Evolutionary conservation across 768 basidiomycete genomes (phyloP).

Genomic region (Pulveroboletus sp.): DNA sequence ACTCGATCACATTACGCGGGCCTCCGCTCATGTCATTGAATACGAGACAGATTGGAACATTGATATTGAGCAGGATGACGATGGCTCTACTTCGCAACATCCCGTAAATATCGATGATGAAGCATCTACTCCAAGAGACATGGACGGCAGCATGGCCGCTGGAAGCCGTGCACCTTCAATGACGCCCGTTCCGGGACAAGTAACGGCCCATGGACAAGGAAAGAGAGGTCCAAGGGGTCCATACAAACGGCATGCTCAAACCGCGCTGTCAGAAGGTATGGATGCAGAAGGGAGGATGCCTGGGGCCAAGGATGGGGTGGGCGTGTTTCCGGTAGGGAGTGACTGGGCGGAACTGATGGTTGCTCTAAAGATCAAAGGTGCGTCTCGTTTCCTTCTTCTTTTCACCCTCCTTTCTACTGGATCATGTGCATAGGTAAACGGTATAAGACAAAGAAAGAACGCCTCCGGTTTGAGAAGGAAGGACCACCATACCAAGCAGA

Average conservation of each 20-base stretch:
- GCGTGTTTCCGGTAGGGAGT: conserved; percentile 63
- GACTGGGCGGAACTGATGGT: conserved; percentile 73
- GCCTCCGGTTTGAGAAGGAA: conserved; percentile 69
- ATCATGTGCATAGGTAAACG: conserved; percentile 45
- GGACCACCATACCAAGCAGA: conserved; percentile 68
- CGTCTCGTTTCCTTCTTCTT: background rate
- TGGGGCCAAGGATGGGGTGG: conserved; percentile 72
- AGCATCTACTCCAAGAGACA: conserved; percentile 40
- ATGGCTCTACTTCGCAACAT: conserved; percentile 19
- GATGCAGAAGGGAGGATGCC: conserved; percentile 71
- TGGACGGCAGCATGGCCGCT: conserved; percentile 39
- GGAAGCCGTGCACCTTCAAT: conserved; percentile 45
- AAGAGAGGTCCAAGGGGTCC: conserved; percentile 49
- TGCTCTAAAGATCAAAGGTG: conserved; percentile 71
- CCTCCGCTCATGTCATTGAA: conserved; percentile 69
- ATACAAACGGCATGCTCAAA: conserved; percentile 47
- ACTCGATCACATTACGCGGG: conserved; percentile 68
- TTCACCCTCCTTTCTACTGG: background rate
- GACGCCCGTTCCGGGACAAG: conserved; percentile 31
- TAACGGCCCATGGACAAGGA: background rate
- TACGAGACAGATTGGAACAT: conserved; percentile 84
- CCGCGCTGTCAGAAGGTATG: conserved; percentile 40
- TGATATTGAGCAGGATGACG: conserved; percentile 65
- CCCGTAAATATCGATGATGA: conserved; percentile 36
- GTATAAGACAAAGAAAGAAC: conserved; percentile 78